Evolutionary conservation across 176 grass and related monocot species (phyloP), one percentile per base, ranked within the genome.

Genomic region (Eragrostis nindensis): DNA sequence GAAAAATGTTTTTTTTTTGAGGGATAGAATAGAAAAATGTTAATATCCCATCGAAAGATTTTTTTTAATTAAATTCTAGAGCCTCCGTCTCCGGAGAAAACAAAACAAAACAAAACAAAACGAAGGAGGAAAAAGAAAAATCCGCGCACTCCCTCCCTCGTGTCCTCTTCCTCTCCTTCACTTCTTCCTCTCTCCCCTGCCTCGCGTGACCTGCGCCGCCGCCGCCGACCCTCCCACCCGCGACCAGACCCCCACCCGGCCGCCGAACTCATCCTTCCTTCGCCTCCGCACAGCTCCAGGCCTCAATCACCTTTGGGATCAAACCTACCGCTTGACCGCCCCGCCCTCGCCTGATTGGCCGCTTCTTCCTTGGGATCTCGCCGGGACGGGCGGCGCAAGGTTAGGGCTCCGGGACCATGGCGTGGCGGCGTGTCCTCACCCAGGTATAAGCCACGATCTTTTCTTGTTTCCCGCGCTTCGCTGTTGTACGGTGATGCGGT

Each of bases 371-470:
- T 26, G 81, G 82, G 87, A 89, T 89, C 82, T 89, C 65, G 71
- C 54, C 27, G 38, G 56, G 5, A 43, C 22, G 16, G 46, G 44
- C 44, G 70, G 71, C 65, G 56, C 77, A 19, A 59, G 76, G 74
- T 45, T 89, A 80, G 65, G 44, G 64, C 21, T 81, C 69, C 19
- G 19, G 21, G 15, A 26, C 57, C 77, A 89, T 89, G 82, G 82
- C 87, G 57, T 89, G 77, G 87, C 56, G 87, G 71, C 87, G 87
- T 56, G 39, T 89, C 56, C 82, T 89, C 47, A 71, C 77, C 17
- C 77, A 85, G 87, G 87, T 89, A 48, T 17, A n/a, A 41, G 15
- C 18, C 49, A 18, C 29, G 56, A 69, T 53, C 3, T 43, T 65
- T 11, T 48, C 45, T 48, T 48, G n/a, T 46, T 72, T 55, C 8